Base-by-base conservation (phyloP, 2,329 filamentous ascomycete species). In the Monilinia aucupariae region DNA sequence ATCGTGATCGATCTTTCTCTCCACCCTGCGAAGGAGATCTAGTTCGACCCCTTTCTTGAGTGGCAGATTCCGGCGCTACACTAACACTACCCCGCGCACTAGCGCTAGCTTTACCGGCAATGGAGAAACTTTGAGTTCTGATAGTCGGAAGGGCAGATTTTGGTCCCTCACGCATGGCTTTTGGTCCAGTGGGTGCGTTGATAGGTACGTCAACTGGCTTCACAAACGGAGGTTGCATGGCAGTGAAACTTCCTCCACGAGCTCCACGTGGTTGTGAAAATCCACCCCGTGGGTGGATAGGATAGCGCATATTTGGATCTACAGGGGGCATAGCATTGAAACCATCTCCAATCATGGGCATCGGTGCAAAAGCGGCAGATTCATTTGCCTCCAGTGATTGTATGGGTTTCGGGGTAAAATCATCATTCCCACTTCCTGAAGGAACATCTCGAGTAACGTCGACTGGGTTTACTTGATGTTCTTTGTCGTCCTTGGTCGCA, bases 151-250 rank as follows among this genome's bases (percentile, higher is more conserved):
- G 83, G 68, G 89, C 90, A 63, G 88, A 92, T 75, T 96, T 96
- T 59, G 90, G 89, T 13, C 92, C 80, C 76, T 94, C 89, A 67
- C 93, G 85, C 91, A 97, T 96, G 22, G 94, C 94, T 76, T 94
- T 92, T 54, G 94, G 94, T 12, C 92, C 94, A 61, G 89, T 96
- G 34, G 94, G 94, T 34, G 94, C 94, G 77, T 82, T 91, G 77
- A 86, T 75, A 51, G 85, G 85, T 59, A 81, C 77, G 62, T 76
- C 75, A 66, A 74, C 64, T 45, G 70, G 64, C 70, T 73, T 73
- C 54, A 74, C 66, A 68, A 69, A 67, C 47, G 71, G 68, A 52
- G 71, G 71, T 68, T 63, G 61, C 54, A 63, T 63, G n/a, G 75
- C 71, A 63, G 74, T 76, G 63, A 77, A 78, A 45, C 77, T 76